Conservation (phyloP, 306 rosid genomes). For the Quercus agrifolia region DNA sequence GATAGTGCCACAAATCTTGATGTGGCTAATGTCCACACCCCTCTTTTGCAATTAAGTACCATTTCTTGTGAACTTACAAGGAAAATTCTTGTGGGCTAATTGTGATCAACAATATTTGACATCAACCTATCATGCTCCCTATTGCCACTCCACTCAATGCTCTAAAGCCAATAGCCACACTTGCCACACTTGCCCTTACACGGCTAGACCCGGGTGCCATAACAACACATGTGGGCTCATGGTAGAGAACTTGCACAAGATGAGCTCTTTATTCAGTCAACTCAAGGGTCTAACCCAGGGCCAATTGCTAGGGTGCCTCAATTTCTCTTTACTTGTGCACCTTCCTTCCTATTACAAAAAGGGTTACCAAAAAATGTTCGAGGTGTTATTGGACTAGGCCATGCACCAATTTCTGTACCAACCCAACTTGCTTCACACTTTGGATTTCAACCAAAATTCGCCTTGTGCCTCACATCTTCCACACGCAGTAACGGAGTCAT, state of each 20-base stretch:
- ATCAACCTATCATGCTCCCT: slow-evolving; percentile 38
- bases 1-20: slow-evolving; percentile 44
- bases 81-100: slow-evolving; percentile 35
- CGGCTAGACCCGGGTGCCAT: slow-evolving; percentile 42
- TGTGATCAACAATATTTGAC: slow-evolving; percentile 42
- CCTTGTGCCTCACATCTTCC: slow-evolving; percentile 39
- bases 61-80: slow-evolving; percentile 43
- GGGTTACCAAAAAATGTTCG: slow-evolving; percentile 39
- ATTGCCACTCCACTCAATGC: slow-evolving; percentile 55
- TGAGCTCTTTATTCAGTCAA: slow-evolving; percentile 21
- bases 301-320: slow-evolving; percentile 25
- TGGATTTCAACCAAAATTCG: slow-evolving; percentile 38
- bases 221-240: slow-evolving; percentile 39
- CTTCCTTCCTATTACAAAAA: slow-evolving; percentile 30
- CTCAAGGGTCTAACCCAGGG: slow-evolving; percentile 21
- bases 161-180: slow-evolving; percentile 31
- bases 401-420: slow-evolving; percentile 36
- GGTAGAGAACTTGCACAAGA: slow-evolving; percentile 50
- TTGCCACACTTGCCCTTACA: slow-evolving; percentile 33
- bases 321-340: slow-evolving; percentile 61
- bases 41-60: slow-evolving; percentile 18
- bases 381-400: slow-evolving; percentile 48
- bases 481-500: slow-evolving; percentile 20
- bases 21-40: slow-evolving; percentile 41
- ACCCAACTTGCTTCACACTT: slow-evolving; percentile 46